A percentile compares a stretch with the other conserved stretches of the same genome.
phyloP scores from a whole-genome alignment of 2,329 filamentous ascomycete species.

The Purpureocillium lavendulum region DNA sequence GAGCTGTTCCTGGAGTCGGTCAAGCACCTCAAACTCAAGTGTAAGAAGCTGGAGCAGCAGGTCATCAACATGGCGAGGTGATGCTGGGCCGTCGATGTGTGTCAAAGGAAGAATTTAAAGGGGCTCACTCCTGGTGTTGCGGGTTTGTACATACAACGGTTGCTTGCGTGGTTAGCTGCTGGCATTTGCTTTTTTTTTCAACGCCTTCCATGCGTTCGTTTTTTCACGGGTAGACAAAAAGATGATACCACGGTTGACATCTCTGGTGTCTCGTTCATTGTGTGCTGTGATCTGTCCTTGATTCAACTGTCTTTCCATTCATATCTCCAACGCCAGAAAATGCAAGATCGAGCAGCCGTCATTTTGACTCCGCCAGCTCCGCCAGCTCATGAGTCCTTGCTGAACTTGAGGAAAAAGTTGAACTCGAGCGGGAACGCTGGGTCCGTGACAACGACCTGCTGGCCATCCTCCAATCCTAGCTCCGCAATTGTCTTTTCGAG shows the following conservation, averaged over 20 bases:
- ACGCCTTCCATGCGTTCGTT: slow-evolving; percentile 9
- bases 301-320: slow-evolving; percentile 4
- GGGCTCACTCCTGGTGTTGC: slow-evolving; percentile 6
- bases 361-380: background rate
- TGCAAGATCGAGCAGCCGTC: slow-evolving; percentile 6
- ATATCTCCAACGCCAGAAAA: slow-evolving; percentile 19
- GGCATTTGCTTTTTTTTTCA: slow-evolving; percentile 5
- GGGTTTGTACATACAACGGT: slow-evolving; percentile 2
- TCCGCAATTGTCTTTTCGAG: slow-evolving; percentile 69
- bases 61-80: slow-evolving; percentile 56
- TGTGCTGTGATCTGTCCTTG: too few relatives aligned
- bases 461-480: slow-evolving; percentile 63
- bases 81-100: slow-evolving; percentile 6
- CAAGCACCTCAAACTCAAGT: slow-evolving; percentile 79
- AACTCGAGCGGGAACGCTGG: slow-evolving; percentile 75
- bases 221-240: slow-evolving; percentile 20
- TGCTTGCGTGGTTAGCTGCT: slow-evolving; percentile 7
- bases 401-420: slow-evolving; percentile 45
- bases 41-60: slow-evolving; percentile 62
- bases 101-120: slow-evolving; percentile 4
- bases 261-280: too few relatives aligned
- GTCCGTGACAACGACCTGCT: slow-evolving; percentile 88
- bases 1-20: slow-evolving; percentile 87
- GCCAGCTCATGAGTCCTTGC: slow-evolving; percentile 10
- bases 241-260: background rate